A percentile compares a stretch with the other conserved stretches of the same genome.
phyloP scores from a whole-genome alignment of 305 asterid species.

The Fraxinus greggii region DNA sequence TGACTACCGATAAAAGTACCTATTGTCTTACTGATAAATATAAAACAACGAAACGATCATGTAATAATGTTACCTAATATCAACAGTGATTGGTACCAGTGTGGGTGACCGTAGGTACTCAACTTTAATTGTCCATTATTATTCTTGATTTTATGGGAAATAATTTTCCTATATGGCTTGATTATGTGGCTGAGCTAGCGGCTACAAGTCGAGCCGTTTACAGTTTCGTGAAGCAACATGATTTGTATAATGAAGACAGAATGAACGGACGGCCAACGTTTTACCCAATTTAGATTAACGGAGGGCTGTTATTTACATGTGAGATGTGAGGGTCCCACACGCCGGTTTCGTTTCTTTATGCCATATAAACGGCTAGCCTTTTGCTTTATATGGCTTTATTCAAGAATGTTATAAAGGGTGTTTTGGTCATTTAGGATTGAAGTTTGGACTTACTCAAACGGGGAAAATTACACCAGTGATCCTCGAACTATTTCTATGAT shows the following conservation, averaged over 20 bases:
- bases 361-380: constrained; percentile 23
- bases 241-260: constrained; percentile 19
- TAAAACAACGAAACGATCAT: neutral
- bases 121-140: too few relatives aligned
- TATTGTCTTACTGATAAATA: neutral
- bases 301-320: constrained; percentile 22
- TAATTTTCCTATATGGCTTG: neutral
- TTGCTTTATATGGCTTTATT: neutral
- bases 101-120: neutral
- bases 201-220: neutral
- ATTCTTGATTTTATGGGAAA: neutral
- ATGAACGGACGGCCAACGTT: constrained; percentile 12
- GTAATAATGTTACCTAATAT: too few relatives aligned
- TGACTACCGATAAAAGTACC: neutral
- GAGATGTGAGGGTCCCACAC: constrained; percentile 17
- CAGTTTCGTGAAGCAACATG: neutral
- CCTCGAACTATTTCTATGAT: neutral
- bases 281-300: neutral
- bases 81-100: neutral
- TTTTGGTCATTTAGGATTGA: neutral
- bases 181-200: neutral
- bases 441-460: neutral
- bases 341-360: constrained; percentile 28
- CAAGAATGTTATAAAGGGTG: neutral
- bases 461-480: neutral